These are phyloP conservation scores for Penicillium crustosum DNA, from an alignment of 2,329 filamentous ascomycete genomes.

Conservation along the genomic window DNA sequence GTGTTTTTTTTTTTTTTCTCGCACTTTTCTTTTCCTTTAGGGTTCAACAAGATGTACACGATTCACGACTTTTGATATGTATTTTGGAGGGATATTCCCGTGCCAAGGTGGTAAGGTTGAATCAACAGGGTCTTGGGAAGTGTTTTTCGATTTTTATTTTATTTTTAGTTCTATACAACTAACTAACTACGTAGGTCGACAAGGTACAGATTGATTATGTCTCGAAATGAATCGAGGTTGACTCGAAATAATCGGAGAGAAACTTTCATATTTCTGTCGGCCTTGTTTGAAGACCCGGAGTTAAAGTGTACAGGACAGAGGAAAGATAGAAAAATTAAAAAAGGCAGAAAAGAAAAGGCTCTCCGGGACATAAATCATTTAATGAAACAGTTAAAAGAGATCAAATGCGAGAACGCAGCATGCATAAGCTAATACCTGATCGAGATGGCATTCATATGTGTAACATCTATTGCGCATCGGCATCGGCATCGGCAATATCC, in stretches of 20 bases:
- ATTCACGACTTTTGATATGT: constrained; percentile 1
- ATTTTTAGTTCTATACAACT: neutral
- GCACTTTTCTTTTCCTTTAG: neutral
- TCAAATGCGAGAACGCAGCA: constrained; percentile 2
- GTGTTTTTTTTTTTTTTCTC: neutral
- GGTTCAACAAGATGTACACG: constrained; percentile 2
- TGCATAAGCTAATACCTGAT: neutral
- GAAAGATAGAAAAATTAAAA: constrained; percentile 1
- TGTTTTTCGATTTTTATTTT: neutral
- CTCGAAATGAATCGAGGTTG: neutral
- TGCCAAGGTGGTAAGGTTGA: neutral
- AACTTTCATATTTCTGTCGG: constrained; percentile 3
- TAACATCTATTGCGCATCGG: constrained; percentile 17
- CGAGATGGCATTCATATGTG: neutral
- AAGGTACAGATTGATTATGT: neutral
- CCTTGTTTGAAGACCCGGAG: constrained; percentile 1
- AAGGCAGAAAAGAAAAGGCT: neutral
- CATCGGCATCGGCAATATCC: constrained; percentile 36
- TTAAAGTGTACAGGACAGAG: constrained; percentile 15
- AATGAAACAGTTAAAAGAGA: constrained; percentile 5
- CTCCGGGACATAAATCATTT: constrained; percentile 10
- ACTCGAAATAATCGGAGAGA: neutral
- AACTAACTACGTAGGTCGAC: neutral
- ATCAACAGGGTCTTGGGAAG: constrained; percentile 6
- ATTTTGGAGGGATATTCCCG: constrained; percentile 3